Percentiles rank a stretch among this genome's conserved stretches.
phyloP scores from a whole-genome alignment of 345 rosid genomes.

The Hevea brasiliensis region DNA sequence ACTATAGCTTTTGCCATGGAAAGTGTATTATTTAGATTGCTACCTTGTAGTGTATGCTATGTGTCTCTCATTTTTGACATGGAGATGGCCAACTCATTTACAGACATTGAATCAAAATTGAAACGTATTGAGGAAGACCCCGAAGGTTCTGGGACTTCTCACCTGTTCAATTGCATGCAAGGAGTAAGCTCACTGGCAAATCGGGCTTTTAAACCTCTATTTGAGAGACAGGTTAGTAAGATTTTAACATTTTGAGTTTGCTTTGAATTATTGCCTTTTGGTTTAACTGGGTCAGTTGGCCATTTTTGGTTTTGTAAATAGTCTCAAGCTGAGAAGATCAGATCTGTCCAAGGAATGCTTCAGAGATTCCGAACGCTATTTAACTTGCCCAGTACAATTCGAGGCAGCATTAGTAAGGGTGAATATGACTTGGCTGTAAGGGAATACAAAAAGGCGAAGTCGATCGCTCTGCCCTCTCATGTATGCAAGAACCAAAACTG shows the following conservation, averaged over 20 bases:
- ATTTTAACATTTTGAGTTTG: conserved; percentile 11
- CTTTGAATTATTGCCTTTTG: conserved; percentile 8
- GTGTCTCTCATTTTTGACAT: conserved; percentile 22
- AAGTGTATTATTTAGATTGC: background rate
- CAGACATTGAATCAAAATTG: conserved; percentile 93
- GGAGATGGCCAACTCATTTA: conserved; percentile 20
- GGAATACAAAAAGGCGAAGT: conserved; percentile 97
- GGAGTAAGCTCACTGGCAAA: conserved; percentile 77
- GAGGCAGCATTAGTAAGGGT: conserved; percentile 89
- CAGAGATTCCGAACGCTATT: conserved; percentile 94
- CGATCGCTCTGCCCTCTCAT: conserved; percentile 91
- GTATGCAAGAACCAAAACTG: conserved; percentile 45
- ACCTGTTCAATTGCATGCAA: conserved; percentile 73
- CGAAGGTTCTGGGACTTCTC: conserved; percentile 94
- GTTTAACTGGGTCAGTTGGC: background rate
- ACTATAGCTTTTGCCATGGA: conserved; percentile 6
- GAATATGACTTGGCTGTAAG: conserved; percentile 95
- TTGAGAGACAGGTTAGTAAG: conserved; percentile 90
- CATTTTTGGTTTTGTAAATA: conserved; percentile 30
- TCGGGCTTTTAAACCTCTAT: conserved; percentile 88
- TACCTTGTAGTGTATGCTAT: background rate
- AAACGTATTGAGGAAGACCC: conserved; percentile 95
- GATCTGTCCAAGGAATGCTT: conserved; percentile 98
- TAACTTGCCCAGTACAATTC: conserved; percentile 94
- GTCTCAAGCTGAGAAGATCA: conserved; percentile 99